Percentiles rank a stretch among this genome's conserved stretches.
Evolutionary conservation across 2,329 filamentous ascomycete species (phyloP).

Genomic region (Coniochaeta sp.): DNA sequence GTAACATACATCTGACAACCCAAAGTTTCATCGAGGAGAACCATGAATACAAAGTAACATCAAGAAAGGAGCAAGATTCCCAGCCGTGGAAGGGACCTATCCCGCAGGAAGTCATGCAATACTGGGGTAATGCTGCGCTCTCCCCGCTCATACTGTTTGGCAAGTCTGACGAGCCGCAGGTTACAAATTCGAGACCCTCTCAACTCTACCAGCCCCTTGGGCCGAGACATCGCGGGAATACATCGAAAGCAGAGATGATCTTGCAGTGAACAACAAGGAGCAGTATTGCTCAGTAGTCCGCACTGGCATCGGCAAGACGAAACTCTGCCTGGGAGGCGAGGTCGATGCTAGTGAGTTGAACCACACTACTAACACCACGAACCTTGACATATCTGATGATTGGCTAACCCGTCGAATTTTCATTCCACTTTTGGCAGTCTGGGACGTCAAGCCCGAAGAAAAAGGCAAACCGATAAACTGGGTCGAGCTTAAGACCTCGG

Average conservation of each 20-base stretch:
- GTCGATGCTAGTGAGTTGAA: slow-evolving; percentile 75
- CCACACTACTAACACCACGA: slow-evolving; percentile 5
- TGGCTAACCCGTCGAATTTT: too few species aligned
- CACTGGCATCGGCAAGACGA: slow-evolving; percentile 72
- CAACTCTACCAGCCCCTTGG: slow-evolving; percentile 70
- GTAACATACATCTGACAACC: slow-evolving; percentile 8
- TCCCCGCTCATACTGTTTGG: not conserved
- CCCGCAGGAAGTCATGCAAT: slow-evolving; percentile 78
- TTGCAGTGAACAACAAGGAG: slow-evolving; percentile 77
- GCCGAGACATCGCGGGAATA: slow-evolving; percentile 62
- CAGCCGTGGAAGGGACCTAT: slow-evolving; percentile 29
- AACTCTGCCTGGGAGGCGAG: slow-evolving; percentile 80
- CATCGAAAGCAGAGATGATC: slow-evolving; percentile 68
- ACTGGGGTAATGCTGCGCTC: slow-evolving; percentile 59
- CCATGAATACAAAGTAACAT: slow-evolving; percentile 61
- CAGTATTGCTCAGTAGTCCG: slow-evolving; percentile 95
- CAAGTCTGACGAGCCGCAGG: slow-evolving; percentile 40
- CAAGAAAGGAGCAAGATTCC: slow-evolving; percentile 50
- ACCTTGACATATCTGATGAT: too few species aligned
- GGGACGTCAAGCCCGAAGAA: slow-evolving; percentile 69
- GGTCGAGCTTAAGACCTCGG: slow-evolving; percentile 92
- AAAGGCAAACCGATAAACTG: slow-evolving; percentile 70
- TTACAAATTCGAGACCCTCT: slow-evolving; percentile 93
- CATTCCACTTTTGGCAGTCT: slow-evolving; percentile 56
- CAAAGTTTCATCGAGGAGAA: slow-evolving; percentile 92